Conservation (phyloP, 225 moss, liverwort and hornwort genomes). For the Physcomitrellopsis africana region DNA sequence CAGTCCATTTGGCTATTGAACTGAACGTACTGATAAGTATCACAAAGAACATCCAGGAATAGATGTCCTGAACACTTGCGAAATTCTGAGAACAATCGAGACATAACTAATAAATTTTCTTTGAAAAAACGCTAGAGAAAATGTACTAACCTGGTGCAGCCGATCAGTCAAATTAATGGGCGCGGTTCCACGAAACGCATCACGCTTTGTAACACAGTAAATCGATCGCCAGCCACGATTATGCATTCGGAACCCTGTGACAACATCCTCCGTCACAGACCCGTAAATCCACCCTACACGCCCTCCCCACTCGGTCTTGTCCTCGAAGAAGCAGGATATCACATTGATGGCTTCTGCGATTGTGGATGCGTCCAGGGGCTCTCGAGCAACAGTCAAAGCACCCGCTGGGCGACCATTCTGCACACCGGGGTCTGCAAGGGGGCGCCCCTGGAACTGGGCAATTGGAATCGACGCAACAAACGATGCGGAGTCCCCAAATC, state of each 20-base stretch:
- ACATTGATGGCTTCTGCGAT: constrained; percentile 92
- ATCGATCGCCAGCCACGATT: constrained; percentile 94
- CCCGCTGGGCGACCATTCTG: constrained; percentile 75
- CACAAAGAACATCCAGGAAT: too few relatives aligned
- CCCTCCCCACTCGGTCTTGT: constrained; percentile 93
- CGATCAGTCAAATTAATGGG: constrained; percentile 94
- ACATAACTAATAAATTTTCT: neutral
- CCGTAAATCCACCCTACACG: constrained; percentile 98
- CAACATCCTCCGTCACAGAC: constrained; percentile 96
- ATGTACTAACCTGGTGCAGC: constrained; percentile 61
- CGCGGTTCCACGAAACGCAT: constrained; percentile 89
- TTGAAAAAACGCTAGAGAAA: neutral
- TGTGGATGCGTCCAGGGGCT: constrained; percentile 77
- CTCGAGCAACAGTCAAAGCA: constrained; percentile 65
- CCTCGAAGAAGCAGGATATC: constrained; percentile 89
- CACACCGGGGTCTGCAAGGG: constrained; percentile 67
- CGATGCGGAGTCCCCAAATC: constrained; percentile 61
- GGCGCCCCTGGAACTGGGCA: constrained; percentile 75
- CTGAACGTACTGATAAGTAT: too few relatives aligned
- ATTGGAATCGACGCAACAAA: constrained; percentile 74
- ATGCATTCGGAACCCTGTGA: constrained; percentile 95
- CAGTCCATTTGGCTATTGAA: too few relatives aligned
- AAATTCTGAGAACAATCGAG: too few relatives aligned
- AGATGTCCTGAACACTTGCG: too few relatives aligned
- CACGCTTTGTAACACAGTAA: constrained; percentile 89